These are phyloP conservation scores for Phytomonas sp. DNA, from an alignment of 208 protist species.

Conservation along the genomic window DNA sequence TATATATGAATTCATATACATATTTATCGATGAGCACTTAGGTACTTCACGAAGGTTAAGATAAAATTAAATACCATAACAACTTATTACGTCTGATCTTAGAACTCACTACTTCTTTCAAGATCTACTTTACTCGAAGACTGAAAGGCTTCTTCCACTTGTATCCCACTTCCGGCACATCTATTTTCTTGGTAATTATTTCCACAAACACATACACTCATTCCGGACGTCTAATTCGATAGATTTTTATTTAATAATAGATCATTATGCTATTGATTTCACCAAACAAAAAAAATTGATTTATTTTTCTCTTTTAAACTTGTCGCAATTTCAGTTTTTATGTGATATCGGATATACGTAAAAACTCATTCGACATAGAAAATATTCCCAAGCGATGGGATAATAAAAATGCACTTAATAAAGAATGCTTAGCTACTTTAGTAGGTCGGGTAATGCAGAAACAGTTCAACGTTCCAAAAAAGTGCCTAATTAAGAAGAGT, in stretches of 20 bases:
- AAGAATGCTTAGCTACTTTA: background rate
- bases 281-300: conserved; percentile 7
- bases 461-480: background rate
- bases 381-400: background rate
- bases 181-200: background rate
- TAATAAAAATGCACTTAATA: background rate
- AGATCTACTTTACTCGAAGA: background rate
- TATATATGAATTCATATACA: conserved; percentile 4
- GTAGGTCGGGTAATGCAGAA: background rate
- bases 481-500: background rate
- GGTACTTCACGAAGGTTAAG: background rate
- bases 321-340: background rate
- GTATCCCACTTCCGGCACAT: background rate
- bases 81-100: background rate
- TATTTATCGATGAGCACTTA: conserved; percentile 1
- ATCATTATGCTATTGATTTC: background rate
- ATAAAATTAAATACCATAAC: background rate
- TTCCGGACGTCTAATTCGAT: background rate
- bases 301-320: background rate
- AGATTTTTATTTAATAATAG: background rate
- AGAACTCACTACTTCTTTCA: background rate
- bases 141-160: background rate
- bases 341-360: background rate
- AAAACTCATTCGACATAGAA: background rate
- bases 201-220: too few species aligned